Conservation (phyloP, 768 basidiomycete species). For the Mycena maculata region DNA sequence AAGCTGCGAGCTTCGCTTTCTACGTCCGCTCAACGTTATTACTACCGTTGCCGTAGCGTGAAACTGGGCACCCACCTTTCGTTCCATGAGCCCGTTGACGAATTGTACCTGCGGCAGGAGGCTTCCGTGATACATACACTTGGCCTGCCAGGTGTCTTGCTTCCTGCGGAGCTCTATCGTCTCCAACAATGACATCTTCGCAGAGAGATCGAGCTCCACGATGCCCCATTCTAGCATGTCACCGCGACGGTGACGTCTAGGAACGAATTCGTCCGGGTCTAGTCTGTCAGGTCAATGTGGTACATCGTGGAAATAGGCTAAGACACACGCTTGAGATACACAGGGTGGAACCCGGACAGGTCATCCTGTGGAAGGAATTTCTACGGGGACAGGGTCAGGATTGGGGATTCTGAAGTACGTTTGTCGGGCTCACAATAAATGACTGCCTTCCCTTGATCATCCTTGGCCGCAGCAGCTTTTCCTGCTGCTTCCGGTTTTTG, state of each 20-base stretch:
- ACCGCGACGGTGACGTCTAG: constrained; percentile 18
- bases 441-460: constrained; percentile 16
- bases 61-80: neutral
- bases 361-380: constrained; percentile 28
- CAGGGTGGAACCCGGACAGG: constrained; percentile 15
- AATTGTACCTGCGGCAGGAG: constrained; percentile 21
- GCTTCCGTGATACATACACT: constrained; percentile 20
- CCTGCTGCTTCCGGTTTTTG: constrained; percentile 10
- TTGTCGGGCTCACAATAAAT: constrained; percentile 14
- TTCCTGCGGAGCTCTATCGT: neutral
- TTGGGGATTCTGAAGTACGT: neutral
- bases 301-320: neutral
- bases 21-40: neutral
- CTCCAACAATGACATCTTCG: neutral
- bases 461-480: constrained; percentile 20
- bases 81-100: constrained; percentile 12
- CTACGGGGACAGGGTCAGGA: neutral
- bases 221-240: constrained; percentile 26
- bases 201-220: constrained; percentile 13
- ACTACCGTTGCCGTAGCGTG: neutral
- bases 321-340: constrained; percentile 10
- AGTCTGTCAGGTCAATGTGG: neutral
- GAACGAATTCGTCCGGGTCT: constrained; percentile 20
- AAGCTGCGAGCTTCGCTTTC: constrained; percentile 17
- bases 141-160: neutral